Evolutionary conservation across 306 rosid species (phyloP).

Genomic region (Spatholobus suberectus): DNA sequence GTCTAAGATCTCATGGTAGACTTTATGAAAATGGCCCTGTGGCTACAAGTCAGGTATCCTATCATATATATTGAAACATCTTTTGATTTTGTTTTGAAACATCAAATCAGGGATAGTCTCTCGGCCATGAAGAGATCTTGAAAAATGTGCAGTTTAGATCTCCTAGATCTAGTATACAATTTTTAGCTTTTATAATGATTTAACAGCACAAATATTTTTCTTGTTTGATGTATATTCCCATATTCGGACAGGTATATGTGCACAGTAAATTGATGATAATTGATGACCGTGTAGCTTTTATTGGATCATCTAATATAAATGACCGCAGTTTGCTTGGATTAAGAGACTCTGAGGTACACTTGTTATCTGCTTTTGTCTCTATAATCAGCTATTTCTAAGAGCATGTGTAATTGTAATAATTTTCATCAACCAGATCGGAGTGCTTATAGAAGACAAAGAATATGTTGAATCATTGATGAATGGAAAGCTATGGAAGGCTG

Average conservation of each 20-base stretch:
- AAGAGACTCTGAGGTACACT: slow-evolving; percentile 93
- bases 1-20: slow-evolving; percentile 87
- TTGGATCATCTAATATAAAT: slow-evolving; percentile 96
- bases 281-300: slow-evolving; percentile 78
- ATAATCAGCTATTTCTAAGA: slow-evolving; percentile 8
- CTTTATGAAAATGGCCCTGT: slow-evolving; percentile 83
- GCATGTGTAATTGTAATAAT: slow-evolving; percentile 15
- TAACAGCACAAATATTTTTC: background rate
- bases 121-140: background rate
- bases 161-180: background rate
- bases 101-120: background rate
- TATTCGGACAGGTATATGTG: slow-evolving; percentile 76
- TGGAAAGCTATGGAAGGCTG: slow-evolving; percentile 95
- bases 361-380: slow-evolving; percentile 18
- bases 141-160: background rate
- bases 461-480: slow-evolving; percentile 73
- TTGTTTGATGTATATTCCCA: slow-evolving; percentile 32
- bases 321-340: slow-evolving; percentile 95
- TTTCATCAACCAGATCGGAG: slow-evolving; percentile 65
- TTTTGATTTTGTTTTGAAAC: too few relatives aligned
- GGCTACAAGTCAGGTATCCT: slow-evolving; percentile 97
- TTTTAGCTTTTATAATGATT: slow-evolving; percentile 19
- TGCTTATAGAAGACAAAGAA: slow-evolving; percentile 90
- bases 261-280: slow-evolving; percentile 93
- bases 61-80: slow-evolving; percentile 4